These are phyloP conservation scores for Fistulifera pelliculosa DNA, from an alignment of 108 stramenopile species.

Conservation along the genomic window DNA sequence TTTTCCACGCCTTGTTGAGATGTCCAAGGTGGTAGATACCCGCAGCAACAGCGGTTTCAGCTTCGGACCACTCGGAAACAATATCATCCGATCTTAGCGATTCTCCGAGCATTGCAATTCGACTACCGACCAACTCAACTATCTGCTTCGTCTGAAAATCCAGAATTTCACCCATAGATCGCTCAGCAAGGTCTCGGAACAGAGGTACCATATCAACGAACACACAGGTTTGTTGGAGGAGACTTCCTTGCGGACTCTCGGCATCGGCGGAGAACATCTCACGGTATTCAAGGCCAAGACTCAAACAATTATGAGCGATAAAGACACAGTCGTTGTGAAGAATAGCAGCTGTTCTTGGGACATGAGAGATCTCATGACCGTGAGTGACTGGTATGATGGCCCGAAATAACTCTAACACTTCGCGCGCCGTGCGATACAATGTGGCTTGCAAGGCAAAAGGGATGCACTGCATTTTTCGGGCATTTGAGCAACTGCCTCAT, in stretches of 20 bases:
- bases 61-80: conserved; percentile 75
- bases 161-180: conserved; percentile 61
- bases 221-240: conserved; percentile 49
- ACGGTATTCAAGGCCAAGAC: conserved; percentile 70
- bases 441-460: conserved; percentile 33
- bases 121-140: conserved; percentile 44
- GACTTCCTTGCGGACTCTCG: not conserved
- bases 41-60: conserved; percentile 64
- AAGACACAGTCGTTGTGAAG: conserved; percentile 75
- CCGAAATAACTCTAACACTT: conserved; percentile 66
- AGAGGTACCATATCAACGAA: conserved; percentile 82
- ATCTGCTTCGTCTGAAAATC: conserved; percentile 59
- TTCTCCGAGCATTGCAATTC: conserved; percentile 36
- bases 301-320: conserved; percentile 60
- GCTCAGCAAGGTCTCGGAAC: conserved; percentile 70
- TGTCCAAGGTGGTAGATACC: conserved; percentile 66
- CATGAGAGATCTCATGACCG: conserved; percentile 46
- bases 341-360: conserved; percentile 74
- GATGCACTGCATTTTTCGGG: conserved; percentile 5
- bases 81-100: conserved; percentile 58
- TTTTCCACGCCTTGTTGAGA: conserved; percentile 58
- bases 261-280: conserved; percentile 32
- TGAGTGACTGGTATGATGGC: conserved; percentile 61
- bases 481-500: conserved; percentile 37
- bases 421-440: conserved; percentile 57